Base-by-base conservation (phyloP, 805 yeast genomes). In the Kazachstania africana region DNA sequence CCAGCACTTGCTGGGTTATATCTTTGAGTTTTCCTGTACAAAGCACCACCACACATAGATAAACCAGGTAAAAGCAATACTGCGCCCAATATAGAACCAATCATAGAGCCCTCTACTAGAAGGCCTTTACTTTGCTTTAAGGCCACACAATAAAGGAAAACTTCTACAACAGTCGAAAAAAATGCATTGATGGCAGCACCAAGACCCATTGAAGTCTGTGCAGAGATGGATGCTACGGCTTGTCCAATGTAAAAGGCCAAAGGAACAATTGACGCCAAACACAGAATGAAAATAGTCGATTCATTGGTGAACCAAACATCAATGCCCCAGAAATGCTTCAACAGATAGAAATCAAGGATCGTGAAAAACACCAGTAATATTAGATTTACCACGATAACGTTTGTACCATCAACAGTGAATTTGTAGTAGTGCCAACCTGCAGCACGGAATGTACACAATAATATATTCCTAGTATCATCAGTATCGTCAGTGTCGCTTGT, bases 101-200 rank as follows among this genome's bases (percentile, higher is more conserved):
- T 78, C 69, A 91, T 75, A 8, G 94, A 80, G 15, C 98, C 98
- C 59, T 91, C 98, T 3, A 91, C 98, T 16, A 91, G 65, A 32
- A 74, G 70, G 2, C 94, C 94, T 51, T 91, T 88, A 3, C 75
- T 70, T 50, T 87, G 93, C 32, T 72, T 65, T 37, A 91, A 62
- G 0, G 98, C 97, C 14, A 88, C 94, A 56, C 94, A 78, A 54
- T 91, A 91, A 29, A 88, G 61, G 54, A 78, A 91, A 6, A 91
- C 80, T 53, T 91, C 98, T 5, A 91, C 97, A 30, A 91, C 70
- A 0, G 98, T 87, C 2, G 97, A 87, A 65, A 91, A 91, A 48
- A 91, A 88, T 1, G 98, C 98, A 55, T 91, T 91, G 45, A 91
- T 85, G 0, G 87, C 95, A 1, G 98, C 98, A 62, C 97, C 97